phyloP scores from a whole-genome alignment of 2,329 filamentous ascomycete genomes.

The Colletotrichum gigasporum region DNA sequence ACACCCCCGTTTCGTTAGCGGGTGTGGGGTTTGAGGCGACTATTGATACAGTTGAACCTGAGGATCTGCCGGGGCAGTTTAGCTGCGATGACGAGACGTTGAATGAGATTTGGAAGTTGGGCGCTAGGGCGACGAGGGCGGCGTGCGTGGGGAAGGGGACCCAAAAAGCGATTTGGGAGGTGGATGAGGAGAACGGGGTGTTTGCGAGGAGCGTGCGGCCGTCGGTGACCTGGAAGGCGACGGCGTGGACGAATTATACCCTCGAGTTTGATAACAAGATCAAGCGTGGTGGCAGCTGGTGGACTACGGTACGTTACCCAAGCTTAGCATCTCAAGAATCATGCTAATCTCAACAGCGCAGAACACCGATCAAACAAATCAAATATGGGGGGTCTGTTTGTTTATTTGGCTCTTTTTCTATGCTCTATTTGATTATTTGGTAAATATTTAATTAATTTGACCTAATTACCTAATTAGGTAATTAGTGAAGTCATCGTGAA shows the following conservation, averaged over 20 bases:
- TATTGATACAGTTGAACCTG: constrained; percentile 34
- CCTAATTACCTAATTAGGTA: too few relatives aligned
- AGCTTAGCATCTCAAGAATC: too few relatives aligned
- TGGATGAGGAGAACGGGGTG: constrained; percentile 42
- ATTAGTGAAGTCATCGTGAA: too few relatives aligned
- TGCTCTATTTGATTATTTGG: too few relatives aligned
- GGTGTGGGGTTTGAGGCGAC: constrained; percentile 43
- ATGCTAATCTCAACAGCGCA: too few relatives aligned
- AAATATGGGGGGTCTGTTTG: too few relatives aligned
- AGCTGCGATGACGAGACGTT: constrained; percentile 40
- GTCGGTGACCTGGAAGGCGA: constrained; percentile 37
- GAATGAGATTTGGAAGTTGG: constrained; percentile 48
- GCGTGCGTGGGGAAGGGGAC: constrained; percentile 48
- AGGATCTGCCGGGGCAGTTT: constrained; percentile 42
- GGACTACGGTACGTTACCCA: constrained; percentile 43
- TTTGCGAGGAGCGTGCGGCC: constrained; percentile 45
- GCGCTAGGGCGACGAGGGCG: constrained; percentile 42
- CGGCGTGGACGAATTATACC: constrained; percentile 43
- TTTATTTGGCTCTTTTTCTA: too few relatives aligned
- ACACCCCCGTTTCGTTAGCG: constrained; percentile 42
- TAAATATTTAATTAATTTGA: too few relatives aligned
- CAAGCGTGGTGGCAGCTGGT: constrained; percentile 47
- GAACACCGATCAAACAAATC: too few relatives aligned
- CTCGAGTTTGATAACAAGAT: constrained; percentile 49
- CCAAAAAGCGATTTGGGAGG: constrained; percentile 46